Base-by-base conservation (phyloP, 2,329 filamentous ascomycete species). In the Pyrenochaeta sp. region DNA sequence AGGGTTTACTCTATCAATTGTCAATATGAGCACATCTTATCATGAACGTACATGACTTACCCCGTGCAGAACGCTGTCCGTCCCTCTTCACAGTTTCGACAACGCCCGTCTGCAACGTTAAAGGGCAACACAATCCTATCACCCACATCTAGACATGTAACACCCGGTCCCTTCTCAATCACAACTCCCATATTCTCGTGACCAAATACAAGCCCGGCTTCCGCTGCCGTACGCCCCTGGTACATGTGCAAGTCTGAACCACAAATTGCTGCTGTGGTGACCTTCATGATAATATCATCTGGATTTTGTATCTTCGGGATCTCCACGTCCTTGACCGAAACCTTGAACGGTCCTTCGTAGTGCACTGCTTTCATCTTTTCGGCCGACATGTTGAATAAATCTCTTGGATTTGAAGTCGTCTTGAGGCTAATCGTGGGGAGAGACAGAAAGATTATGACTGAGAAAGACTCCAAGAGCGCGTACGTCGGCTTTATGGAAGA, bases 1-100 rank as follows among this genome's bases (percentile, higher is more conserved):
- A 1, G 80, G 79, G 55, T 84, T 84, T 3, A 83, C 79, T 3
- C 65, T 66, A 19, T 13, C 18, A 8, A 2, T 13, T 11, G 31
- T 63, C 31, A 61, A 44, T 7, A 7, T 3, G 4, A 7, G 3
- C 2, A 11, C 3, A 15, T 8, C 7, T 10, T 5, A 3, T 6
- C 22, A 14, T 8, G 5, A 20, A 13, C 4, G 5, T 15, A 7
- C n/a, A 3, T 13, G 7, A 19, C 51, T 48, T 36, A 67, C 44
- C 83, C 84, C 0, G 83, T 87, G 61, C 83, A 86, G 55, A 86
- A 86, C 0, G 83, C 83, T 1, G 83, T 86, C 45, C 77, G 78
- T 2, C 83, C 83, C 51, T 86, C 81, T 56, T 86, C 83, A 44
- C 84, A 86, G 54, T 85, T 85, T 13, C 77, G 76, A 63, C 84